These are phyloP conservation scores for Rauvolfia tetraphylla DNA, from an alignment of 257 asterid species.

Conservation along the genomic window DNA sequence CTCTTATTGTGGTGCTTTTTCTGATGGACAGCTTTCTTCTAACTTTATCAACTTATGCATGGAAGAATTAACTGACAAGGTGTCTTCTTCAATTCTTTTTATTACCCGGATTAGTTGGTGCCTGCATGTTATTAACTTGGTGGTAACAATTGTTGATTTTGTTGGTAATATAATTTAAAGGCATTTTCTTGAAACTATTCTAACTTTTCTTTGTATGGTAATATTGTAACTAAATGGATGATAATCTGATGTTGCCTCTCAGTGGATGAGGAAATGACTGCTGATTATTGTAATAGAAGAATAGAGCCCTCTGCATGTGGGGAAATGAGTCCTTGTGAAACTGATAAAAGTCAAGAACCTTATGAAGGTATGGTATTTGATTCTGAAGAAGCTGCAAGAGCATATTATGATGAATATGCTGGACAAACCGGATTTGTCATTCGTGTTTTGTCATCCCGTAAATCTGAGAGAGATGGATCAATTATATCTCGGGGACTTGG, in stretches of 20 bases:
- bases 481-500: constrained; percentile 71
- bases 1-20: neutral
- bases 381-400: constrained; percentile 65
- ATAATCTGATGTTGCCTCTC: constrained; percentile 20
- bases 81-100: neutral
- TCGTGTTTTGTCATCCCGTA: constrained; percentile 57
- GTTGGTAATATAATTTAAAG: neutral
- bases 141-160: neutral
- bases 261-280: constrained; percentile 44
- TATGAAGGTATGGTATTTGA: constrained; percentile 59
- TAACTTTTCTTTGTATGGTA: neutral
- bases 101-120: neutral
- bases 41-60: neutral
- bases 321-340: constrained; percentile 27
- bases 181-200: neutral
- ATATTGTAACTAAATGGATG: neutral
- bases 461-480: constrained; percentile 68
- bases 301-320: constrained; percentile 36
- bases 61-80: no score
- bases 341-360: constrained; percentile 50
- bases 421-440: constrained; percentile 49
- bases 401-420: constrained; percentile 58
- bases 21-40: neutral
- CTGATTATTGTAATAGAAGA: constrained; percentile 35
- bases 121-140: neutral